These are phyloP conservation scores for Tuber brumale DNA, from an alignment of 495 filamentous ascomycete genomes.

Conservation along the genomic window DNA sequence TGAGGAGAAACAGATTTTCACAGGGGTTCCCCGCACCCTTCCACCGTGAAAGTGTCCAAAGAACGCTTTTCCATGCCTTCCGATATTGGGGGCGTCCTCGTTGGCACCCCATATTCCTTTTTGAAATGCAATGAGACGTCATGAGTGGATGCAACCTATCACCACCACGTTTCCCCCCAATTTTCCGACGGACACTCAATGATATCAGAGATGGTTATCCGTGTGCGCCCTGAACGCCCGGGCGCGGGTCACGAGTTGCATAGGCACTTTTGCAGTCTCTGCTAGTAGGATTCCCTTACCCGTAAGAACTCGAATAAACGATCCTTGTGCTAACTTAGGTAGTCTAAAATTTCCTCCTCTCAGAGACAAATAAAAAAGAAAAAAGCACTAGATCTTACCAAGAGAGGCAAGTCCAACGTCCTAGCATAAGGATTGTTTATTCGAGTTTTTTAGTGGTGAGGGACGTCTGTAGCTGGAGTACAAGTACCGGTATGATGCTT, in stretches of 20 bases:
- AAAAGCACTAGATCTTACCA: no score
- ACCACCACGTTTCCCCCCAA: neutral
- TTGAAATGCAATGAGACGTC: neutral
- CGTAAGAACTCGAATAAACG: no score
- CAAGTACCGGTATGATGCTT: no score
- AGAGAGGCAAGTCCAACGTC: no score
- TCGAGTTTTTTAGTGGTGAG: no score
- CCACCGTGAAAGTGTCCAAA: neutral
- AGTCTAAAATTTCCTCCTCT: no score
- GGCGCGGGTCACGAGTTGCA: neutral
- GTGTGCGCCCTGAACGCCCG: neutral
- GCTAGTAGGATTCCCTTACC: no score
- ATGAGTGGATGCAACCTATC: neutral
- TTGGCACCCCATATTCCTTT: conserved; percentile 1
- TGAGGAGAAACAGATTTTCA: conserved; percentile 30
- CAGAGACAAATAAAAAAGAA: no score
- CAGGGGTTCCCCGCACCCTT: conserved; percentile 22
- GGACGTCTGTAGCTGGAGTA: no score
- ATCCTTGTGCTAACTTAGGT: no score
- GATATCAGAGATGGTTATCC: neutral
- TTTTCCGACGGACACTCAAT: neutral
- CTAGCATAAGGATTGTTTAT: no score
- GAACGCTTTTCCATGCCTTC: neutral
- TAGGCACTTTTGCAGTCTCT: no score
- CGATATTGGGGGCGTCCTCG: neutral